Base-by-base conservation (phyloP, 805 yeast species). In the Candida ponderosae region DNA sequence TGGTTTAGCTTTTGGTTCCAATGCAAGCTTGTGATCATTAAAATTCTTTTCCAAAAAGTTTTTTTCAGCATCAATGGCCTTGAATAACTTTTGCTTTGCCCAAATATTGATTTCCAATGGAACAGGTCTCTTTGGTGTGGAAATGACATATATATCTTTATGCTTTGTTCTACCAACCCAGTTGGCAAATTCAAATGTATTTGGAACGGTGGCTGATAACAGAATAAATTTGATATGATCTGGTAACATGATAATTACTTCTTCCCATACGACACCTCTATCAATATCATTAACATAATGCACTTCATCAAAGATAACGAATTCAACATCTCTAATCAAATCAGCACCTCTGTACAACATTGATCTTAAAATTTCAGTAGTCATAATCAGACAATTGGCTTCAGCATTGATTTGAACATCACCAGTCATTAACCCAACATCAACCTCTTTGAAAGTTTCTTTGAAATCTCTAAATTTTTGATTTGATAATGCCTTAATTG, bases 221-320 rank as follows among this genome's bases (percentile, higher is more conserved):
- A 93, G 65, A 44, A 93, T 87, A 50, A 85, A 83, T 53, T 90
- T 90, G 40, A 93, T 93, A 55, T 93, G 97, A 45, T 89, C 96
- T 0, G 98, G 98, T 26, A 93, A 66, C 95, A 93, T 87, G 48
- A 93, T 93, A 43, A 93, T 93, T 18, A 93, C 97, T 62, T 93
- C 98, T 64, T 93, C 98, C 98, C 98, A 93, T 4, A 93, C 98
- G 13, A 93, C 98, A 53, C 98, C 98, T 59, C 98, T 78, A 51
- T 87, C 96, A 40, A 86, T 81, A 63, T 93, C 98, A 57, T 93
- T 93, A 44, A 93, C 96, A 56, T 93, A 93, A 61, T 93, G 98
- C 2, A 93, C 98, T 57, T 93, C 98, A 63, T 93, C 98, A 57
- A 93, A 93, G 30, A 93, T 88, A 20, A 93, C 96, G 67, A 89